Conservation (phyloP, 257 asterid species). For the Apocynum venetum region DNA sequence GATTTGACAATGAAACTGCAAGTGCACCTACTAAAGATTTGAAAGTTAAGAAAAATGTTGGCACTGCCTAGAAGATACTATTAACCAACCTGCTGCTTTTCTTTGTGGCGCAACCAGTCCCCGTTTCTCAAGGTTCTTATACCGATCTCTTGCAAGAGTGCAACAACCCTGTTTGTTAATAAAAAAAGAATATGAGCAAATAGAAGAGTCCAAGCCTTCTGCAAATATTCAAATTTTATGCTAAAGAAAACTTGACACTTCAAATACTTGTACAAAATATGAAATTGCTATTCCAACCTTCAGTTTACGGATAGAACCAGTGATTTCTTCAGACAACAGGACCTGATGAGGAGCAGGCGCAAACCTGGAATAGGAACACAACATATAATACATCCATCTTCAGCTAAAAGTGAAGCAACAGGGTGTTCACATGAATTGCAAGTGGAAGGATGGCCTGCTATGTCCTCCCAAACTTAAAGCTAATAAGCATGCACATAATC, state of each 20-base stretch:
- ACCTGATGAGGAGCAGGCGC: slow-evolving; percentile 86
- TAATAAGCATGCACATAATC: neutral
- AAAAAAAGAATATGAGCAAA: neutral
- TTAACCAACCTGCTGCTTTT: slow-evolving; percentile 70
- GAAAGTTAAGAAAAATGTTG: neutral
- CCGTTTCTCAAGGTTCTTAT: slow-evolving; percentile 91
- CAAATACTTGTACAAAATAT: neutral
- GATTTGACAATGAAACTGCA: neutral
- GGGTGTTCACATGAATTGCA: neutral
- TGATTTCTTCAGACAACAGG: slow-evolving; percentile 87
- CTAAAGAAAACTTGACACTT: too few relatives aligned
- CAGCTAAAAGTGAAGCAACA: neutral
- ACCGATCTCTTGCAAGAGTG: slow-evolving; percentile 88
- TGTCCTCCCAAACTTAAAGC: neutral
- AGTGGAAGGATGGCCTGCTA: neutral
- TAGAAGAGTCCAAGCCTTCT: neutral
- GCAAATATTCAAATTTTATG: neutral
- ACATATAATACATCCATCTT: neutral
- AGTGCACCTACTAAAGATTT: neutral
- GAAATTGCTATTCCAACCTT: slow-evolving; percentile 50
- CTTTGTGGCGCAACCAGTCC: slow-evolving; percentile 68
- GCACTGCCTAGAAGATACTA: neutral
- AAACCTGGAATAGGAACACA: slow-evolving; percentile 43
- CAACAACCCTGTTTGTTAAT: slow-evolving; percentile 66
- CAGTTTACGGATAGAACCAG: slow-evolving; percentile 91